Conservation (phyloP, 805 yeast genomes). For the Candida boleticola region DNA sequence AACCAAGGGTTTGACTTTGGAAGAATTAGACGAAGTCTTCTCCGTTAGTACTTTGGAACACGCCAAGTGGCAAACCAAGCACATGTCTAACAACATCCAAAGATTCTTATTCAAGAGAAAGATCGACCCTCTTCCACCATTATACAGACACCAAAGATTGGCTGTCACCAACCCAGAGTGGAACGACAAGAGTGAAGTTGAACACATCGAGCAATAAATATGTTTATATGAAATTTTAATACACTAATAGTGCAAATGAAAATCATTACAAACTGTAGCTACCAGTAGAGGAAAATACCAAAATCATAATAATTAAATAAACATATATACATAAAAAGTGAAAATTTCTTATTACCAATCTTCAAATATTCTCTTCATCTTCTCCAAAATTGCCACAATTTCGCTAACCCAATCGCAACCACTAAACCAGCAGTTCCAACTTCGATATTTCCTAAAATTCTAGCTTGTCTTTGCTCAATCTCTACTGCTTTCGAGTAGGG, state of each 20-base stretch:
- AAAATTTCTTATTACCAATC: no score
- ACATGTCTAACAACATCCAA: conserved; percentile 42
- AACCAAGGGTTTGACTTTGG: conserved; percentile 68
- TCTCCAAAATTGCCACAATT: background rate
- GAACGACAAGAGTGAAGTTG: conserved; percentile 56
- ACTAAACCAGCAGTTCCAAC: conserved; percentile 10
- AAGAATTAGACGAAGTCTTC: conserved; percentile 74
- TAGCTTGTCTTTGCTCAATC: conserved; percentile 53
- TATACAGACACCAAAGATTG: conserved; percentile 55
- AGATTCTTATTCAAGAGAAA: conserved; percentile 43
- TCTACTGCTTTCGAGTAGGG: conserved; percentile 67
- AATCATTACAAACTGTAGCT: background rate
- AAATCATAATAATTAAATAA: background rate
- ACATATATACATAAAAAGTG: background rate
- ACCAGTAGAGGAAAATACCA: no score
- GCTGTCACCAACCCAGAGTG: conserved; percentile 61
- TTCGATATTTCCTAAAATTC: conserved; percentile 39
- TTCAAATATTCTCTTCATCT: background rate
- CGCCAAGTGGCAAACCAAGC: conserved; percentile 41
- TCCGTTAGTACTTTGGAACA: conserved; percentile 56
- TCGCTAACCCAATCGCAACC: conserved; percentile 3
- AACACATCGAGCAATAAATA: conserved; percentile 44
- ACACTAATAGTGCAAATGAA: background rate
- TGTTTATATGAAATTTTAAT: background rate
- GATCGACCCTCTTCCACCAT: conserved; percentile 50